Conservation (phyloP, 169 alveolate genomes). For the Plasmodium cynomolgi region DNA sequence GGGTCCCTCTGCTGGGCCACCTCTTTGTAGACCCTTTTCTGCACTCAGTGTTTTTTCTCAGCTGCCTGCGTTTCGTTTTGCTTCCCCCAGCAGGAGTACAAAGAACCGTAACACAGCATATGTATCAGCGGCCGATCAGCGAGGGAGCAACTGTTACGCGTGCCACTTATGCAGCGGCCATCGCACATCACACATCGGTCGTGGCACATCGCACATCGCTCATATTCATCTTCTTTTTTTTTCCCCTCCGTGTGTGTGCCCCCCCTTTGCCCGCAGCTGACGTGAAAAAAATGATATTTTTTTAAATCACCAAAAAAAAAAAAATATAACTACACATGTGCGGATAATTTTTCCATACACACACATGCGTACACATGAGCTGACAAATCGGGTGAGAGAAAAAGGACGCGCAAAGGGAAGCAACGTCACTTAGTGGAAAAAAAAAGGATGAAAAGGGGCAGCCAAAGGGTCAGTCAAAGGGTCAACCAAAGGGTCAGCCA, state of each 20-base stretch:
- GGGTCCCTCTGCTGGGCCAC: background rate
- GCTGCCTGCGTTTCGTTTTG: background rate
- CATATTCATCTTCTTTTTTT: background rate
- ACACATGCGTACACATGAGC: background rate
- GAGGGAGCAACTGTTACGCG: background rate
- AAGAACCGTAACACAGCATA: background rate
- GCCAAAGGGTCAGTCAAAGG: background rate
- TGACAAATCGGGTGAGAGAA: background rate
- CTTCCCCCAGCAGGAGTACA: background rate
- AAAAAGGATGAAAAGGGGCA: background rate
- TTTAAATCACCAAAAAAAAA: background rate
- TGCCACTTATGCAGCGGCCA: background rate
- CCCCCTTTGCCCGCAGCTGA: background rate
- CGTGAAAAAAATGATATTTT: background rate
- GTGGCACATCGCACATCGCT: background rate
- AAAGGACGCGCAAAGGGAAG: background rate
- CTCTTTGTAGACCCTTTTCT: background rate
- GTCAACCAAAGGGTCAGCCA: background rate
- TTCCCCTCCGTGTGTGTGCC: background rate
- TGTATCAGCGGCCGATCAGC: background rate
- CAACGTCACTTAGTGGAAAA: background rate
- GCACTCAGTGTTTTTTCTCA: background rate
- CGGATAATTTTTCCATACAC: background rate
- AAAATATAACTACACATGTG: background rate
- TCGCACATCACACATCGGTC: background rate